Base-by-base conservation (phyloP, 192 early-diverging fungal genomes). In the Coemansia sp. region DNA sequence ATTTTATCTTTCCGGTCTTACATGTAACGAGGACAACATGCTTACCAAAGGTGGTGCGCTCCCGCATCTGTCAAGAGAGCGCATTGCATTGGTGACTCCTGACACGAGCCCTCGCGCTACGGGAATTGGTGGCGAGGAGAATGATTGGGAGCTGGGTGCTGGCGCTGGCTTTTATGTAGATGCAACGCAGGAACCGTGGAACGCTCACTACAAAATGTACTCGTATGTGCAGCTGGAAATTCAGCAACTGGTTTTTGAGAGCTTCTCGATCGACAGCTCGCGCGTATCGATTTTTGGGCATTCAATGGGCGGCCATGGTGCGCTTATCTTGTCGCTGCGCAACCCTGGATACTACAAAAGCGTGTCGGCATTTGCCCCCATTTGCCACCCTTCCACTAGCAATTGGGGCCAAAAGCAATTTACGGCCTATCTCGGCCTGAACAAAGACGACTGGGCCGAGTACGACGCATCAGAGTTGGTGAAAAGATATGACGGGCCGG, bases 301-400 rank as follows among this genome's bases (percentile, higher is more conserved):
- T 65, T 89, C 87, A 5, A 90, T 91, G 89, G 94, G 94, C 24
- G 94, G 94, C 21, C 94, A 96, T 72, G 94, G 94, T 53, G 94
- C 94, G 11, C 82, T 96, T 22, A 73, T 89, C 10, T 82, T 87
- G 24, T 88, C 86, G 8, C 65, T 96, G 51, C 89, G 88, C 73
- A 92, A 92, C 60, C 85, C 86, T 5, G 79, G 70, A n/a, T 59
- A 79, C 38, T 96, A 87, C 83, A 85, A 85, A 66, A 83, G 84
- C 41, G 86, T 87, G 24, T 92, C 92, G 0, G 93, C 89, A 1
- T 93, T 96, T 76, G 82, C 92, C 5, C 93, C 94, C 25, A 93
- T 96, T 59, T 85, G 84, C 43, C 87, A 91, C 56, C 89, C 92
- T 5, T 75, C 79, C 6, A 72, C 84, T 2, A 90, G 88, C 47